Evolutionary conservation across 2,329 filamentous ascomycete genomes (phyloP).

Genomic region (Cucurbitaria berberidis): DNA sequence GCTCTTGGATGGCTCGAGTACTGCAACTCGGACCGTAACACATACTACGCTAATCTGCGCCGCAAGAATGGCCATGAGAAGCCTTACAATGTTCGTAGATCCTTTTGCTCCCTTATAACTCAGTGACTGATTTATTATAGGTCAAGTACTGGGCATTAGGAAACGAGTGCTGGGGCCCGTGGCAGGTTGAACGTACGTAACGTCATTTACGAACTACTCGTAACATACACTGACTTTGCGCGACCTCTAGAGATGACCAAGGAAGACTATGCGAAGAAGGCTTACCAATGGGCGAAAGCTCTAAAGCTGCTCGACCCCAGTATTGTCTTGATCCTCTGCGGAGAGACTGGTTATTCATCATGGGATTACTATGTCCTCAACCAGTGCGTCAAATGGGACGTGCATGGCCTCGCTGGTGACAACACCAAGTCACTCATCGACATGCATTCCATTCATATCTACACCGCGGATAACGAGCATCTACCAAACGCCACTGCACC

Average conservation of each 20-base stretch:
- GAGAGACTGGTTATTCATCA: slow-evolving; percentile 69
- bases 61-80: slow-evolving; percentile 75
- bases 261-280: slow-evolving; percentile 72
- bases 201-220: not conserved
- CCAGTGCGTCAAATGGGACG: slow-evolving; percentile 65
- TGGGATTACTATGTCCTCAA: slow-evolving; percentile 79
- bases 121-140: slow-evolving; percentile 13
- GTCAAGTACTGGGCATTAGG: slow-evolving; percentile 87
- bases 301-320: slow-evolving; percentile 73
- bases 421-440: slow-evolving; percentile 64
- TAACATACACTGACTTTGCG: not conserved
- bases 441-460: slow-evolving; percentile 83
- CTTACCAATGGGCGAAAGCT: slow-evolving; percentile 74
- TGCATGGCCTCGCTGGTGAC: slow-evolving; percentile 57
- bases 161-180: slow-evolving; percentile 73
- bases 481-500: slow-evolving; percentile 60
- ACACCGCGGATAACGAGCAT: slow-evolving; percentile 65
- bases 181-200: slow-evolving; percentile 53
- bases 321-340: slow-evolving; percentile 75
- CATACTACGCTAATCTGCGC: slow-evolving; percentile 81
- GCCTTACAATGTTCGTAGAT: slow-evolving; percentile 68
- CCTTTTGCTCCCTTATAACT: not conserved
- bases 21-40: slow-evolving; percentile 79
- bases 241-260: slow-evolving; percentile 64
- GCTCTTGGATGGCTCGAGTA: slow-evolving; percentile 82